A percentile compares a stretch with the other conserved stretches of the same genome.
Evolutionary conservation across 208 protist genomes (phyloP).

Genomic region (Angomonas desouzai): DNA sequence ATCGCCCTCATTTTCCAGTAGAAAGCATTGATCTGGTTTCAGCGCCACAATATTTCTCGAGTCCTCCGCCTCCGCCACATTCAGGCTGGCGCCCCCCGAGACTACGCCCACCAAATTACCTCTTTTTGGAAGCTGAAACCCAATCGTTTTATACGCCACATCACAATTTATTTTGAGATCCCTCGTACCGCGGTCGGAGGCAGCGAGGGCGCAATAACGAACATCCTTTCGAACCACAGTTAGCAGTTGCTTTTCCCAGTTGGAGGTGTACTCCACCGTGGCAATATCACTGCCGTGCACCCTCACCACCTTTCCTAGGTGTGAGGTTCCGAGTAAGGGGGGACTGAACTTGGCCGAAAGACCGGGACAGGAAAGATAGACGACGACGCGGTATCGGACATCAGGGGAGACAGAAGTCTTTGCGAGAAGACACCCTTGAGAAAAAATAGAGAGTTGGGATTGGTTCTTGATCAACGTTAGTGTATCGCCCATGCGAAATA

Average conservation of each 20-base stretch:
- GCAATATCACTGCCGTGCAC: slow-evolving; percentile 59
- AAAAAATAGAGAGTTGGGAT: slow-evolving; percentile 33
- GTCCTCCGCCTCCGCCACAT: slow-evolving; percentile 57
- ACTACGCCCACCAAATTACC: slow-evolving; percentile 39
- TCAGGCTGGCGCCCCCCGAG: slow-evolving; percentile 27
- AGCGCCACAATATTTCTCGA: slow-evolving; percentile 49
- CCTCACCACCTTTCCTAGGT: slow-evolving; percentile 55
- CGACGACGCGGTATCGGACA: slow-evolving; percentile 46
- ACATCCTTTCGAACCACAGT: slow-evolving; percentile 63
- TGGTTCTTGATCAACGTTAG: slow-evolving; percentile 54
- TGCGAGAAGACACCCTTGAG: slow-evolving; percentile 40
- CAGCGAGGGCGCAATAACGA: slow-evolving; percentile 68
- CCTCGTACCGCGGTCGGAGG: slow-evolving; percentile 16
- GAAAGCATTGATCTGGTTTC: slow-evolving; percentile 51
- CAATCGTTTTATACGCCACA: slow-evolving; percentile 53
- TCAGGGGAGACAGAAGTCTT: slow-evolving; percentile 12
- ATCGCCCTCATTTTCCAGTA: slow-evolving; percentile 69
- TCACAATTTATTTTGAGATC: slow-evolving; percentile 36
- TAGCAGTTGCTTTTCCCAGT: slow-evolving; percentile 23
- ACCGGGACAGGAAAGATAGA: slow-evolving; percentile 65
- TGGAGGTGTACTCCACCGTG: slow-evolving; percentile 56
- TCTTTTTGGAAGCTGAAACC: slow-evolving; percentile 57
- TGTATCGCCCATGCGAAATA: slow-evolving; percentile 82
- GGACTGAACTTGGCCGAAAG: slow-evolving; percentile 65
- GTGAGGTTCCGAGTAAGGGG: slow-evolving; percentile 65